Evolutionary conservation across 2,329 filamentous ascomycete genomes (phyloP).

Genomic region (Neofusicoccum cordaticola): DNA sequence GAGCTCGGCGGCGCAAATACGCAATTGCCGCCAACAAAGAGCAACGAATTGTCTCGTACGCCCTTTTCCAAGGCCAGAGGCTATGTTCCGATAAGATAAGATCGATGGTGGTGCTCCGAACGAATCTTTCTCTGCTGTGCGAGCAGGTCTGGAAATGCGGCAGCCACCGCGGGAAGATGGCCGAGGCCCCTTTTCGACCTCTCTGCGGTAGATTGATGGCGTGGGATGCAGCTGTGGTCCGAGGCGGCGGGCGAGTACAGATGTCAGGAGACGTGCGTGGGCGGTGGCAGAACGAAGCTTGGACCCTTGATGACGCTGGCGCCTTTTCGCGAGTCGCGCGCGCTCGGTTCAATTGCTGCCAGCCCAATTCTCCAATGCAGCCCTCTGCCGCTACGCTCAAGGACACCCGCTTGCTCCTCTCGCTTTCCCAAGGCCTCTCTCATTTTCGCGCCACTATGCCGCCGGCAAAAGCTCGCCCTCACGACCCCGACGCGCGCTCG

Average conservation of each 20-base stretch:
- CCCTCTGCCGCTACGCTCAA: neutral
- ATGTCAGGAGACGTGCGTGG: neutral
- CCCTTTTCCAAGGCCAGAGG: no score
- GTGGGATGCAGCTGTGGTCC: neutral
- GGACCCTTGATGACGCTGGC: conserved; percentile 12
- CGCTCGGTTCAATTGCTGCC: conserved; percentile 6
- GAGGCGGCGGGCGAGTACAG: neutral
- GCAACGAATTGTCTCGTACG: no score
- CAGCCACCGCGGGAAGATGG: neutral
- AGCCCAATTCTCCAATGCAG: conserved; percentile 14
- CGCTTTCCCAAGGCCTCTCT: neutral
- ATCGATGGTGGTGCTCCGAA: neutral
- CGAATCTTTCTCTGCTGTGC: no score
- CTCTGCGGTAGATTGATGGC: neutral
- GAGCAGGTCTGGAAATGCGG: neutral
- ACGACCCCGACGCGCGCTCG: conserved; percentile 38
- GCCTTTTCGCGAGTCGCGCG: neutral
- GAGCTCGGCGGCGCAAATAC: neutral
- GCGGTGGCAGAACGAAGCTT: neutral
- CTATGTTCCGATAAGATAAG: neutral
- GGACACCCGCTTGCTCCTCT: neutral
- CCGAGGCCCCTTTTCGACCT: neutral
- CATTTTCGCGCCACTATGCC: conserved; percentile 30
- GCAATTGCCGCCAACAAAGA: neutral
- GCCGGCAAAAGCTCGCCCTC: conserved; percentile 31